Percentiles rank a stretch among this genome's conserved stretches.
These are phyloP conservation scores for Hypoxylon sp. DNA, from an alignment of 2,329 filamentous ascomycete genomes.

Conservation along the genomic window DNA sequence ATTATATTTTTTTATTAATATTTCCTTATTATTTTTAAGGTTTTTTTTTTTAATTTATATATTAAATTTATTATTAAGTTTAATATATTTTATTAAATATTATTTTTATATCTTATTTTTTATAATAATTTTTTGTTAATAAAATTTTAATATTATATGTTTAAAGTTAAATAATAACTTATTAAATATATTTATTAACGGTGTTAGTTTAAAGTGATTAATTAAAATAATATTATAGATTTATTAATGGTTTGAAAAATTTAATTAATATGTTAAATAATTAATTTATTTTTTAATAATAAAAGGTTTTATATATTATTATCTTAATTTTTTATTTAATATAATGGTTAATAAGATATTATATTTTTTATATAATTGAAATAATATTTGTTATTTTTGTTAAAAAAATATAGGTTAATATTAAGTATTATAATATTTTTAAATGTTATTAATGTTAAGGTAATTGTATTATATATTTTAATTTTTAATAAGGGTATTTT, in stretches of 20 bases:
- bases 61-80: not conserved
- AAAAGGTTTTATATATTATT: not conserved
- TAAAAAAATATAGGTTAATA: not conserved
- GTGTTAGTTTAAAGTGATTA: not conserved
- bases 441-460: not conserved
- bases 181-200: not conserved
- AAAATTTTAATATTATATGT: not conserved
- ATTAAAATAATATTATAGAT: constrained; percentile 1
- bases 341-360: too few relatives aligned
- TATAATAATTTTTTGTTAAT: not conserved
- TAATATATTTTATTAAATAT: constrained; percentile 1
- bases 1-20: too few relatives aligned
- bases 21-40: too few relatives aligned
- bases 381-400: not conserved
- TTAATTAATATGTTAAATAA: not conserved
- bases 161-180: not conserved
- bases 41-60: too few relatives aligned
- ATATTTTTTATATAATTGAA: not conserved
- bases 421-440: not conserved
- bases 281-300: not conserved
- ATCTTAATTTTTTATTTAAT: too few relatives aligned
- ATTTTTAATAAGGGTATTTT: not conserved
- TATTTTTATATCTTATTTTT: not conserved
- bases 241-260: not conserved
- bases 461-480: not conserved